These are phyloP conservation scores for thale cress (Arabidopsis thaliana) DNA, from an alignment of 345 rosid species.

Conservation along the genomic window DNA sequence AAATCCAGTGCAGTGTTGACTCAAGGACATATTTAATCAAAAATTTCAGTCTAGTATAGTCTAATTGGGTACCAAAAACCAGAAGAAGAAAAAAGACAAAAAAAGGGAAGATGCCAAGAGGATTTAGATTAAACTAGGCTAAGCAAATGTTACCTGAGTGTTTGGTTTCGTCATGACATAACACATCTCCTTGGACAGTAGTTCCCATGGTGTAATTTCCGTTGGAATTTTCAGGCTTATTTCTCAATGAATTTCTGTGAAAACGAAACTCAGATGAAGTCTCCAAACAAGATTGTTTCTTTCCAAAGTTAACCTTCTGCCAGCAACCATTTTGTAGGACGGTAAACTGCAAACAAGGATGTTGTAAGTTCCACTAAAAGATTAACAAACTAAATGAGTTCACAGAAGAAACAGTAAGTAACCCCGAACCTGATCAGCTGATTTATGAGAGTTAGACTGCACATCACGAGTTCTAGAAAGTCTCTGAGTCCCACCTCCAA, in stretches of 20 bases:
- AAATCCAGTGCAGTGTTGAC: slow-evolving; percentile 29
- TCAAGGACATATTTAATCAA: neutral
- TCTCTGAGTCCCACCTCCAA: slow-evolving; percentile 37
- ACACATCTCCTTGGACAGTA: slow-evolving; percentile 28
- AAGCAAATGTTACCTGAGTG: slow-evolving; percentile 54
- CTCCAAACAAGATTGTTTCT: slow-evolving; percentile 45
- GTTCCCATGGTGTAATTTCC: slow-evolving; percentile 24
- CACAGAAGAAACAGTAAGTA: slow-evolving; percentile 22
- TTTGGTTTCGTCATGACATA: slow-evolving; percentile 36
- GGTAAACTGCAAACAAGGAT: slow-evolving; percentile 47
- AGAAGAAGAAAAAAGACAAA: slow-evolving; percentile 3
- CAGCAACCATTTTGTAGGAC: slow-evolving; percentile 51
- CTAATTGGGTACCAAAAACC: neutral
- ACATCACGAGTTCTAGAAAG: slow-evolving; percentile 36
- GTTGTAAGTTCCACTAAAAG: neutral
- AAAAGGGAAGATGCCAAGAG: neutral
- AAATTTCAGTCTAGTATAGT: neutral
- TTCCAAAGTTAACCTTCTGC: slow-evolving; percentile 51
- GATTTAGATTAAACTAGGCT: slow-evolving; percentile 16
- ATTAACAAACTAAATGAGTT: neutral
- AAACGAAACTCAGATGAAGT: slow-evolving; percentile 51
- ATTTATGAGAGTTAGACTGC: slow-evolving; percentile 38
- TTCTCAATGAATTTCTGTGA: slow-evolving; percentile 33
- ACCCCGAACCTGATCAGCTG: slow-evolving; percentile 56
- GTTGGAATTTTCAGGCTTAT: slow-evolving; percentile 22